Percentiles rank a stretch among this genome's conserved stretches.
Evolutionary conservation across 1,284 basidiomycete species (phyloP).

Genomic region (Microbotryomycetes sp.): DNA sequence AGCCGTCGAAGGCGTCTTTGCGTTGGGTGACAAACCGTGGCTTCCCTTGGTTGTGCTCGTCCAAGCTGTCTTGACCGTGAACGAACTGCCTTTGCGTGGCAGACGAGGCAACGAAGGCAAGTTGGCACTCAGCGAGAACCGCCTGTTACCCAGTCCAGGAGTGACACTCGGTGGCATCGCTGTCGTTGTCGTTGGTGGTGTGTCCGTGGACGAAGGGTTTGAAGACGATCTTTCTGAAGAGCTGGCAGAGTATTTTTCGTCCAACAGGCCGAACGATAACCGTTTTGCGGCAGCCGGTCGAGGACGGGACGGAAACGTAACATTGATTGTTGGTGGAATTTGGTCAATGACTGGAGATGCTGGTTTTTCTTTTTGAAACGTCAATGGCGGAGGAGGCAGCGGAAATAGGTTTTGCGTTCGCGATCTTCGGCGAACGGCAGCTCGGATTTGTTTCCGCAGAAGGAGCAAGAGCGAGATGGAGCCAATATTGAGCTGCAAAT

Average conservation of each 20-base stretch:
- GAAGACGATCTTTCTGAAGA: background rate
- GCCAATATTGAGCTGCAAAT: background rate
- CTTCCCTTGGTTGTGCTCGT: background rate
- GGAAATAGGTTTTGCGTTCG: background rate
- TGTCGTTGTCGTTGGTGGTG: background rate
- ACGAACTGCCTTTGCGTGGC: background rate
- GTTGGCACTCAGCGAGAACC: background rate
- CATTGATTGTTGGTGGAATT: background rate
- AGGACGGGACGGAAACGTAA: background rate
- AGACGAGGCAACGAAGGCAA: background rate
- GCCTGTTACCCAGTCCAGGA: background rate
- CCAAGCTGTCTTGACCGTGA: background rate
- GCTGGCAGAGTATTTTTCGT: background rate
- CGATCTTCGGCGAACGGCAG: background rate
- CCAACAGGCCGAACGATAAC: background rate
- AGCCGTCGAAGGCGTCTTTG: background rate
- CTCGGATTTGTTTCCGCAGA: background rate
- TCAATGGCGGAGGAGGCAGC: background rate
- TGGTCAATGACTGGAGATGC: background rate
- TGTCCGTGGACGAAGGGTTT: background rate
- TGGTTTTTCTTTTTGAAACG: background rate
- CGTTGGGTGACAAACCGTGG: background rate
- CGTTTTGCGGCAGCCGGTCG: background rate
- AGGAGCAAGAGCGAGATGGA: background rate
- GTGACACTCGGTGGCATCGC: background rate